A percentile compares a stretch with the other conserved stretches of the same genome.
phyloP scores from a whole-genome alignment of 495 filamentous ascomycete species.

The Penicillium atrosanguineum region DNA sequence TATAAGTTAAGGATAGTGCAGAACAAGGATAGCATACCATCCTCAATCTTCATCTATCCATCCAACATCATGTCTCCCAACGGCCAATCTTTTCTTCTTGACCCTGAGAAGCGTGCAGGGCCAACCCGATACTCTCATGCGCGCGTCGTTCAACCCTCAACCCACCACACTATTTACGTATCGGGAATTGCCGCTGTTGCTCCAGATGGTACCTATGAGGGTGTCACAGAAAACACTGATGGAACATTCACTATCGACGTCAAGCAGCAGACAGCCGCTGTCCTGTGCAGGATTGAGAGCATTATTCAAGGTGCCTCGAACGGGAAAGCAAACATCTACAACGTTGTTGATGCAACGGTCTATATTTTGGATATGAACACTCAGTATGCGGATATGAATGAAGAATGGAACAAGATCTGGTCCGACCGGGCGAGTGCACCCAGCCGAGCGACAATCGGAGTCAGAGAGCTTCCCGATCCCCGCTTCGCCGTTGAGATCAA shows the following conservation, averaged over 20 bases:
- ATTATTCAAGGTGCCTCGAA: conserved; percentile 34
- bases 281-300: conserved; percentile 29
- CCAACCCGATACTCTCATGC: conserved; percentile 30
- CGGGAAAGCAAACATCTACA: conserved; percentile 28
- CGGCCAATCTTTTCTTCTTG: conserved; percentile 33
- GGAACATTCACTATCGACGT: conserved; percentile 30
- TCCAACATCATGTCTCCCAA: conserved; percentile 26
- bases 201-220: conserved; percentile 22
- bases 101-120: conserved; percentile 25
- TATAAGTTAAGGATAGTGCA: too few species aligned
- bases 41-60: too few species aligned
- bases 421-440: conserved; percentile 30
- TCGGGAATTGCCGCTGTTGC: conserved; percentile 27
- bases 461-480: conserved; percentile 34
- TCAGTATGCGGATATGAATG: conserved; percentile 40
- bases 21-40: too few species aligned
- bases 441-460: conserved; percentile 31
- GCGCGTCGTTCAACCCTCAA: conserved; percentile 26
- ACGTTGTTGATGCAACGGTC: conserved; percentile 34
- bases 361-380: conserved; percentile 36
- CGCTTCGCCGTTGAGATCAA: conserved; percentile 37
- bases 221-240: conserved; percentile 29
- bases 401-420: conserved; percentile 41
- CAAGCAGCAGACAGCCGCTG: conserved; percentile 32
- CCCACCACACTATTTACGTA: conserved; percentile 33